Base-by-base conservation (phyloP, 345 rosid species). In the Heritiera littoralis region DNA sequence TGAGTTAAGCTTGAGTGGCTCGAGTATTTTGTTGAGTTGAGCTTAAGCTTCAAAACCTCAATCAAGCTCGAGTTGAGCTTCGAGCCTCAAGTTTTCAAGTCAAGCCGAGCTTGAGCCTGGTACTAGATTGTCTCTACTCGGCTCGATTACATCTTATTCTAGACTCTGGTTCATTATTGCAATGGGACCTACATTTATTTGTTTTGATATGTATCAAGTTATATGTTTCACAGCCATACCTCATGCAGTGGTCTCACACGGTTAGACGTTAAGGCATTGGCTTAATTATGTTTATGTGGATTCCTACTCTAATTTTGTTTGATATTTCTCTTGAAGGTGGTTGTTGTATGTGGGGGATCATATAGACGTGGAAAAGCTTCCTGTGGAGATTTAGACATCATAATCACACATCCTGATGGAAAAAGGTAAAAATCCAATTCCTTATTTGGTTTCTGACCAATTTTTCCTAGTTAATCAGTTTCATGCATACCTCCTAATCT, bases 281-380 rank as follows among this genome's bases (percentile, higher is more conserved):
- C 54, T 58, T 64, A 58, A 46, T 70, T 32, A 63, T 80, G 58
- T 3, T 4, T 54, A 32, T 66, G 15, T 67, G 11, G 15, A 59
- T 48, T 52, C 67, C 64, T 48, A 35, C 72, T 41, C 12, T 68
- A 48, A 56, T 76, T 8, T n/a, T 77, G 0, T 61, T 28, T 74
- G 51, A 32, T 43, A 58, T 17, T 79, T 86, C 61, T 80, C 65
- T 69, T 84, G 81, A 72, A 94, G 99, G 95, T 89, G 77, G 13
- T 69, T 73, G 85, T 96, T 83, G 81, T 91, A 55, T 96, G 99
- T 72, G 98, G 98, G 78, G 99, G 98, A 82, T 96, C 99, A 78
- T 96, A 89, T 72, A 94, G 98, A 84, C 97, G 98, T 75, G 99
- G 99, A 79, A 96, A 92, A 81, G 86, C 97, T 84, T 89, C 95